Evolutionary conservation across 371 early-diverging fungal genomes (phyloP), one percentile per base, ranked within the genome.

Genomic region (Mucor velutinosus): DNA sequence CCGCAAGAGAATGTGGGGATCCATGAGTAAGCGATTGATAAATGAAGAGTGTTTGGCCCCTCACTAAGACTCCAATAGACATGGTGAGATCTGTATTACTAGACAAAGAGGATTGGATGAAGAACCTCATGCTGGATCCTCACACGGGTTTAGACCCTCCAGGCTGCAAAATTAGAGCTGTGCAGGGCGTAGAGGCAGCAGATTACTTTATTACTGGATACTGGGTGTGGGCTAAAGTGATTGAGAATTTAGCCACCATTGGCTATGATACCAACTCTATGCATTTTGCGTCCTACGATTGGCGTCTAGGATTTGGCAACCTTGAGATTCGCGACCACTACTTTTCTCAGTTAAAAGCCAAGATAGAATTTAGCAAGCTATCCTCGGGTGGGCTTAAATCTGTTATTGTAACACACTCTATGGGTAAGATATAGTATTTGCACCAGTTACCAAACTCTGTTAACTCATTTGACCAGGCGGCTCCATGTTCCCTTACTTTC

Each of bases 121-220:
- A 89, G 51, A 92, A 93, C 69, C 82, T 98, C 84, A 88, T 85
- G 76, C 84, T 98, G 56, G 93, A 97, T 70, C 82, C 90, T 21
- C 68, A 76, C 2, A 96, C 94, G 4, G 98, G 98, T 11, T 76
- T 94, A 37, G 99, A 98, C 71, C 97, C 97, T 8, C 87, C 87
- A 0, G 91, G 86, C 0, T 83, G 91, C 60, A 94, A 93, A 73
- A 79, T 98, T 15, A 81, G 98, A 30, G 96, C 98, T 4, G 91
- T 94, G 1, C 90, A 92, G 70, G 97, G 87, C 0, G 76, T 97
- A 12, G 96, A 96, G 71, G 95, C 97, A 0, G 95, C 95, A 0
- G 97, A 97, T 74, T 97, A 95, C 70, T 89, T 97, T 61, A 87
- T 97, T n/a, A 92, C 94, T 1, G 96, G 96, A 17, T 93, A 94